A percentile compares a stretch with the other conserved stretches of the same genome.
Conservation (phyloP, 2,329 filamentous ascomycete species). For the Penicillium nordicum region DNA sequence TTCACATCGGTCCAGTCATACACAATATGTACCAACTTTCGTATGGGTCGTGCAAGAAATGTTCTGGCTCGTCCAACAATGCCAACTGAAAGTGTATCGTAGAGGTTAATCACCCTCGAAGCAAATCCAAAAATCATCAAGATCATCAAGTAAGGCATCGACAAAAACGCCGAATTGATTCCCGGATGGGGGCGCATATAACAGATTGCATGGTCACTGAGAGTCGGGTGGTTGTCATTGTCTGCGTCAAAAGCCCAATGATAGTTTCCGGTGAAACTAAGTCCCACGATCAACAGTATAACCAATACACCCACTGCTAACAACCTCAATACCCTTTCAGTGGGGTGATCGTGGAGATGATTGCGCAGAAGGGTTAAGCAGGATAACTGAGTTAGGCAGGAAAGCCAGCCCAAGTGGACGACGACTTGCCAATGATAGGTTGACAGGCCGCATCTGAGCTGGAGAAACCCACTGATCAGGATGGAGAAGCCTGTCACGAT, state of each 20-base stretch:
- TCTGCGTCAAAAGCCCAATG: neutral
- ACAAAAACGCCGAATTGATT: neutral
- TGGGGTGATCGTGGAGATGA: neutral
- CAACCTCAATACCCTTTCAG: neutral
- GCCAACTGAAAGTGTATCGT: neutral
- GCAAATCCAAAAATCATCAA: neutral
- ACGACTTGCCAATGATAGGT: constrained; percentile 8
- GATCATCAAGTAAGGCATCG: neutral
- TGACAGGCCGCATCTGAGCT: constrained; percentile 6
- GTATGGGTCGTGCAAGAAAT: neutral
- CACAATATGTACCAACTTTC: neutral
- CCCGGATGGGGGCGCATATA: neutral
- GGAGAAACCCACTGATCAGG: constrained; percentile 4
- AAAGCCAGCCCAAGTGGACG: constrained; percentile 9
- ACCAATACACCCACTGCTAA: neutral
- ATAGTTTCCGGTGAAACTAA: constrained; percentile 7
- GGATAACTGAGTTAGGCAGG: constrained; percentile 8
- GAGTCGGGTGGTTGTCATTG: neutral
- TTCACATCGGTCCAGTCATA: neutral
- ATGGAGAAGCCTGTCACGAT: constrained; percentile 7
- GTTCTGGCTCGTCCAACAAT: neutral
- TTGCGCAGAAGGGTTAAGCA: constrained; percentile 7
- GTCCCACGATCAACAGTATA: neutral
- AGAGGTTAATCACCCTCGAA: neutral
- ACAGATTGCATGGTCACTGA: neutral